phyloP scores from a whole-genome alignment of 345 rosid genomes.

The Barbarea vulgaris region DNA sequence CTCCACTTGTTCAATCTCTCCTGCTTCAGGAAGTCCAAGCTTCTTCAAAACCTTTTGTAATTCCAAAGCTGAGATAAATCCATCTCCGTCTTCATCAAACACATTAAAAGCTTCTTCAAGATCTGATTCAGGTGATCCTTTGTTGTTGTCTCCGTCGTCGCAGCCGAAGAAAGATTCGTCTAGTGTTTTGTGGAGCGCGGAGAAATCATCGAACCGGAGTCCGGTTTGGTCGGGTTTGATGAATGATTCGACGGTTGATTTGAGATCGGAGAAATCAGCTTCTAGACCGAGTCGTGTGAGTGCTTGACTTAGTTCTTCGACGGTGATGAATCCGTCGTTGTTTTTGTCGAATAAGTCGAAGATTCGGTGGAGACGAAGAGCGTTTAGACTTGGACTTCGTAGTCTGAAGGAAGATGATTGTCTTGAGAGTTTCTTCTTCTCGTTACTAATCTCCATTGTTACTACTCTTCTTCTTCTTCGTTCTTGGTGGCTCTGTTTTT shows the following conservation, averaged over 20 bases:
- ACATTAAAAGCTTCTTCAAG: constrained; percentile 90
- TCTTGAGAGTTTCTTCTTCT: constrained; percentile 34
- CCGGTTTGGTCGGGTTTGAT: constrained; percentile 57
- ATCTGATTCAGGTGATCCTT: constrained; percentile 55
- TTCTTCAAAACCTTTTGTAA: constrained; percentile 74
- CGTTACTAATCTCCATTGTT: constrained; percentile 29
- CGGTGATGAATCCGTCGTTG: constrained; percentile 67
- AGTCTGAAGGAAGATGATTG: constrained; percentile 54
- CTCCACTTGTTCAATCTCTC: constrained; percentile 64
- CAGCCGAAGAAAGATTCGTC: constrained; percentile 48
- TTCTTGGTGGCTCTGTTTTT: background rate
- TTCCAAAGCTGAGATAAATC: constrained; percentile 78
- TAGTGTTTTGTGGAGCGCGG: constrained; percentile 60
- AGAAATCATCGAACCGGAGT: constrained; percentile 66
- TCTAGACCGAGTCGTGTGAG: constrained; percentile 66
- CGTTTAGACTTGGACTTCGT: constrained; percentile 60
- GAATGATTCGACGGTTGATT: constrained; percentile 55
- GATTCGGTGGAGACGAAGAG: constrained; percentile 70
- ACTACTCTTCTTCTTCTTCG: constrained; percentile 1
- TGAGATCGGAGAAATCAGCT: constrained; percentile 55
- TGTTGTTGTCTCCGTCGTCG: background rate
- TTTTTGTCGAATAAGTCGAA: constrained; percentile 84
- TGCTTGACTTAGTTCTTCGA: constrained; percentile 63
- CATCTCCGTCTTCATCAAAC: constrained; percentile 88
- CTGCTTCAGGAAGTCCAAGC: constrained; percentile 69